phyloP scores from a whole-genome alignment of 1,284 basidiomycete genomes.

The Boletus sp. region DNA sequence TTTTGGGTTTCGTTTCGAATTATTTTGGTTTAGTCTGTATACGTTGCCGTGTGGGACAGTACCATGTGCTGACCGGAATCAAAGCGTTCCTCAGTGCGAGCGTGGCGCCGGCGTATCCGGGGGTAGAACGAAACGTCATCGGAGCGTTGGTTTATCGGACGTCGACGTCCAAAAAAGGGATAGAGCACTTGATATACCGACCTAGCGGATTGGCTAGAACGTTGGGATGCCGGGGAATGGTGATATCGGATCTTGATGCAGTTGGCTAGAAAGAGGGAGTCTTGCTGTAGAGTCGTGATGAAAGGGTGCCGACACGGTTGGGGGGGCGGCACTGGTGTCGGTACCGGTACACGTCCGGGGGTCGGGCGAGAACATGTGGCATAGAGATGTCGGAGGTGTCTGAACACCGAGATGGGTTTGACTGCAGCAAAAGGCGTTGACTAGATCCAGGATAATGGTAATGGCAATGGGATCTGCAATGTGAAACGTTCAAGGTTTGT shows the following conservation, averaged over 20 bases:
- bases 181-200: not conserved
- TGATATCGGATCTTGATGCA: not conserved
- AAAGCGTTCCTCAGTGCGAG: slow-evolving; percentile 4
- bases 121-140: slow-evolving; percentile 11
- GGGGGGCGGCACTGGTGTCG: slow-evolving; percentile 6
- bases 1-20: slow-evolving; percentile 7
- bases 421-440: slow-evolving; percentile 2
- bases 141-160: slow-evolving; percentile 7
- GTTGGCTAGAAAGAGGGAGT: not conserved
- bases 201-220: not conserved
- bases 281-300: not conserved
- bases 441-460: not conserved
- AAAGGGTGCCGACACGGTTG: slow-evolving; percentile 12
- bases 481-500: not conserved
- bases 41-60: not conserved
- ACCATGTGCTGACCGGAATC: slow-evolving; percentile 10
- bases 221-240: slow-evolving; percentile 4
- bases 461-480: too few species aligned
- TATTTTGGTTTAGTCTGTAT: slow-evolving; percentile 10
- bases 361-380: slow-evolving; percentile 1
- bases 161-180: slow-evolving; percentile 12
- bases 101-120: slow-evolving; percentile 3
- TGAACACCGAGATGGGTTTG: slow-evolving; percentile 2
- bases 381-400: slow-evolving; percentile 1
- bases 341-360: slow-evolving; percentile 14